Evolutionary conservation across 257 asterid genomes (phyloP).

Genomic region (Solanum pinnatisectum): DNA sequence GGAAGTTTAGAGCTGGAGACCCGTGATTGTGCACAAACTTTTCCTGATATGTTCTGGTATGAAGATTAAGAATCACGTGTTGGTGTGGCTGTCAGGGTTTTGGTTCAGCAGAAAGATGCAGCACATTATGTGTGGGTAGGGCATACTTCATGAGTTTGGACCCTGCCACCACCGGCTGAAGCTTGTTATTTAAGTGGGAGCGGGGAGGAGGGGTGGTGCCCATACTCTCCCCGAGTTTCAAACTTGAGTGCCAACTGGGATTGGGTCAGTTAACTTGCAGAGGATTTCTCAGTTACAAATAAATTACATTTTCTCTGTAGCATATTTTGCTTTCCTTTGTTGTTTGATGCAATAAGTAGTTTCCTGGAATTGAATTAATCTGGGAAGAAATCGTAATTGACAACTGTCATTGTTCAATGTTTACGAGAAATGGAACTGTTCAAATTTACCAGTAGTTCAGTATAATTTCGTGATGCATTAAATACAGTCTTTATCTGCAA

Average conservation of each 20-base stretch:
- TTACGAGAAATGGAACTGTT: neutral
- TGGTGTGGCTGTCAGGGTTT: neutral
- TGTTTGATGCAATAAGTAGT: neutral
- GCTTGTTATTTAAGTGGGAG: neutral
- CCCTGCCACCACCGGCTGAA: neutral
- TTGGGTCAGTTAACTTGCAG: neutral
- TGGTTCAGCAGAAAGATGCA: neutral
- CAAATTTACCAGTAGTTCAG: neutral
- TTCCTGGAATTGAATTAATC: neutral
- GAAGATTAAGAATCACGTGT: neutral
- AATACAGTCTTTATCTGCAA: neutral
- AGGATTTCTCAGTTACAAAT: neutral
- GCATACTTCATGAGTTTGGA: neutral
- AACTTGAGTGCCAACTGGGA: neutral
- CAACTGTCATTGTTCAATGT: neutral
- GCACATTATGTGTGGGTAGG: neutral
- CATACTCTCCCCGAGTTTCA: neutral
- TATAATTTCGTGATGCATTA: neutral
- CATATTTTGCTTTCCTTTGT: neutral
- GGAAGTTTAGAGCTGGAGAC: neutral
- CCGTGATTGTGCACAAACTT: neutral
- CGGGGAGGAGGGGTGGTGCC: neutral
- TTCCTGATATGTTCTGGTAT: neutral
- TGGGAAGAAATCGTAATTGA: neutral
- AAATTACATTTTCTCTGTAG: neutral